These are phyloP conservation scores for Populus nigra DNA, from an alignment of 345 rosid genomes.

Conservation along the genomic window DNA sequence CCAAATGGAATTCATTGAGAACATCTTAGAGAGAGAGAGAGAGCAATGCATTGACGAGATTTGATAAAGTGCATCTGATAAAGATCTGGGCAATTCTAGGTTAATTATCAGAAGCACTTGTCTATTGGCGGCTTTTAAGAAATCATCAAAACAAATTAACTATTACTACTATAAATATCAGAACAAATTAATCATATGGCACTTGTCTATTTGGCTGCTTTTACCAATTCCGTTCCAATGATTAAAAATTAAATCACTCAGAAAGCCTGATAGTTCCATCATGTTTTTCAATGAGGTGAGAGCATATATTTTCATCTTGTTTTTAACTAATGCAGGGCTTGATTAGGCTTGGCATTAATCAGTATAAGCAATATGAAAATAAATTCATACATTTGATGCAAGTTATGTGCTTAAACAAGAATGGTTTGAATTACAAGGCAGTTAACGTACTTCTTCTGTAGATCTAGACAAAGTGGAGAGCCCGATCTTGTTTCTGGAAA, in stretches of 20 bases:
- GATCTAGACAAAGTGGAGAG: conserved; percentile 63
- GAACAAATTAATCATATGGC: no score
- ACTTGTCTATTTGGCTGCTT: no score
- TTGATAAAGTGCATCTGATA: no score
- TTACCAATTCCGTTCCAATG: no score
- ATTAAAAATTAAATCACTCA: no score
- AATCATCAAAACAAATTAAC: no score
- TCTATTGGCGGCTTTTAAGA: no score
- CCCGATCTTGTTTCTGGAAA: conserved; percentile 79
- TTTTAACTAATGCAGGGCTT: background rate
- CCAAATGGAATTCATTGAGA: background rate
- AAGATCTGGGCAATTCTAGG: background rate
- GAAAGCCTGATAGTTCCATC: no score
- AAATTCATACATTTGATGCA: conserved; percentile 5
- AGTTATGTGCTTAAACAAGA: background rate
- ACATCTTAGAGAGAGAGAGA: background rate
- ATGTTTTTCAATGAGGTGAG: no score
- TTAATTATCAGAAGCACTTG: background rate
- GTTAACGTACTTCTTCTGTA: conserved; percentile 54
- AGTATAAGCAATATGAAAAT: background rate
- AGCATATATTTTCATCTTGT: no score
- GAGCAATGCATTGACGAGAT: no score
- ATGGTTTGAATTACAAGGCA: background rate
- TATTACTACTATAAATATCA: no score
- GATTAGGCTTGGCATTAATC: background rate